Conservation (phyloP, 2,329 filamentous ascomycete genomes). For the Fusarium humuli region DNA sequence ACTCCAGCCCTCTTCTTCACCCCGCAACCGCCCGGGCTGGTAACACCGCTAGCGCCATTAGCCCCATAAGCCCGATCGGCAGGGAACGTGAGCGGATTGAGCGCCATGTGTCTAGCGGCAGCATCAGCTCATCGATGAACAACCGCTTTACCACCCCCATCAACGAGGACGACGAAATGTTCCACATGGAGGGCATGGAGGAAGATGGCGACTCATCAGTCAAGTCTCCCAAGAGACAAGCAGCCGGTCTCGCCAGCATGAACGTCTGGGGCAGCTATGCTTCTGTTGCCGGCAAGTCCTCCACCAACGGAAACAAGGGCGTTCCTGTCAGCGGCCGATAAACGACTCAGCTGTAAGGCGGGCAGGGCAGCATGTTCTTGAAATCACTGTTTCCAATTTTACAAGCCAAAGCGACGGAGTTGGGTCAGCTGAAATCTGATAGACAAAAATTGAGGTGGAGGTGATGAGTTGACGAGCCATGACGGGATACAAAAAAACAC, state of each 20-base stretch:
- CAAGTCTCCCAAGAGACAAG: slow-evolving; percentile 62
- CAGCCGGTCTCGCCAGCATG: slow-evolving; percentile 56
- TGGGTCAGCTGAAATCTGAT: slow-evolving; percentile 27
- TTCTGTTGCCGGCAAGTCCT: slow-evolving; percentile 48
- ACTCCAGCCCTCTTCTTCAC: slow-evolving; percentile 63
- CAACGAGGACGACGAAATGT: slow-evolving; percentile 72
- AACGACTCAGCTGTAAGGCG: slow-evolving; percentile 25
- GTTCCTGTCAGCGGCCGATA: slow-evolving; percentile 50
- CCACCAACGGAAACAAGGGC: slow-evolving; percentile 47
- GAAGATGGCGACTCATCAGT: slow-evolving; percentile 67
- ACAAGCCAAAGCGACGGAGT: slow-evolving; percentile 29
- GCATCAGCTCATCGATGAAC: slow-evolving; percentile 65
- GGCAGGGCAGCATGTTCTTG: slow-evolving; percentile 17
- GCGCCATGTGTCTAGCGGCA: slow-evolving; percentile 70
- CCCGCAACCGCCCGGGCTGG: slow-evolving; percentile 56
- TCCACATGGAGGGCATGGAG: slow-evolving; percentile 73
- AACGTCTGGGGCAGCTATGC: slow-evolving; percentile 58
- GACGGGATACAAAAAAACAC: slow-evolving; percentile 25
- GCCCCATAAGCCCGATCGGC: slow-evolving; percentile 54
- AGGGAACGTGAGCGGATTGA: slow-evolving; percentile 59
- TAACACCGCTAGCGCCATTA: slow-evolving; percentile 57
- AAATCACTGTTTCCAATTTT: slow-evolving; percentile 26
- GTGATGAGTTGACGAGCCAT: slow-evolving; percentile 40
- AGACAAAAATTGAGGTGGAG: slow-evolving; percentile 31
- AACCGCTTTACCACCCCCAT: slow-evolving; percentile 73